Base-by-base conservation (phyloP, 1,139 yeast genomes). In the Candida tropicalis region DNA sequence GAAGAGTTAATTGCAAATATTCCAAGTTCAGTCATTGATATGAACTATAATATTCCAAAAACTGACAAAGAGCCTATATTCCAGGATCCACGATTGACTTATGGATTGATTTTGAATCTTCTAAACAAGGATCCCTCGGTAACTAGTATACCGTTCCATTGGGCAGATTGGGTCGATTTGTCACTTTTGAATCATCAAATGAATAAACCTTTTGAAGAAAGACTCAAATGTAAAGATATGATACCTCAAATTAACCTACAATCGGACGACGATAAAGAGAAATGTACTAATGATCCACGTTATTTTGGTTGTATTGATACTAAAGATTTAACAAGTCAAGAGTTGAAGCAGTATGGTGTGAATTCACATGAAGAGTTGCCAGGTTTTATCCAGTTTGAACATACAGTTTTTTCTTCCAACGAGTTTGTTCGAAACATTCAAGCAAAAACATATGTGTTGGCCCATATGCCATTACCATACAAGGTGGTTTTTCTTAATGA, bases 151-250 rank as follows among this genome's bases (percentile, higher is more conserved):
- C 84, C 85, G 42, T 58, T 2, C 38, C 58, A 58, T 43, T 59
- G 63, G 63, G 53, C 50, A 25, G 63, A 59, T 46, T 59, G 63
- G 63, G 56, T 54, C 2, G 61, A 59, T 44, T 47, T 58, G 31
- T 46, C 59, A 1, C 39, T 43, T 26, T 58, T 82, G 38, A 73
- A 81, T 50, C 59, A 61, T 38, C 73, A 68, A 50, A 57, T 79
- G 5, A 58, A 37, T 4, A 40, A 52, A 39, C 56, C 59, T 6
- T 39, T 55, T 41, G 43, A 45, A 7, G 46, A 51, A 18, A 48
- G 61, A 27, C 49, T 56, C 11, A 48, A 48, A 16, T 66, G 72
- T 51, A 20, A 33, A 31, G 45, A 45, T 37, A 13, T 47, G 9
- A 36, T 43, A 10, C 28, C 17, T 2, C 42, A 45, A 11, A 23